A percentile compares a stretch with the other conserved stretches of the same genome.
phyloP scores from a whole-genome alignment of 2,329 filamentous ascomycete genomes.

The Microcyclosporella mali region DNA sequence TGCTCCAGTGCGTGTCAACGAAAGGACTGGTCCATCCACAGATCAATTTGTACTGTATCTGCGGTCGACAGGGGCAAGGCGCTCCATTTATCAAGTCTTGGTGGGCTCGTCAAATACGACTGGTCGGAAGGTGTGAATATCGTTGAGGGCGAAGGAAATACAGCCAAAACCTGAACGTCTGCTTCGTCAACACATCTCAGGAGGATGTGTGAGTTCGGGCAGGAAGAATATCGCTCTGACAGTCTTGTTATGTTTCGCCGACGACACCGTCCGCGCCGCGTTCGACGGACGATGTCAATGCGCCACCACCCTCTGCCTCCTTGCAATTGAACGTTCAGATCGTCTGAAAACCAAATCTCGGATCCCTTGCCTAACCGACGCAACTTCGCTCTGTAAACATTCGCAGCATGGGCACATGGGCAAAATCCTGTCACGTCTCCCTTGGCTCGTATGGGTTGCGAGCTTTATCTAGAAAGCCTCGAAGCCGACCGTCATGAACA shows the following conservation, averaged over 20 bases:
- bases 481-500: conserved; percentile 16
- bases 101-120: conserved; percentile 11
- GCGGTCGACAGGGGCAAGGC: conserved; percentile 19
- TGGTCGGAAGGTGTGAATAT: too few relatives aligned
- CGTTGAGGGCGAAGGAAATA: too few relatives aligned
- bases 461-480: conserved; percentile 15
- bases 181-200: too few relatives aligned
- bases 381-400: conserved; percentile 17
- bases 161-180: too few relatives aligned
- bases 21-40: conserved; percentile 20
- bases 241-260: too few relatives aligned
- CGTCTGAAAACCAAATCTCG: conserved; percentile 17
- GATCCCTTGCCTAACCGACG: conserved; percentile 15
- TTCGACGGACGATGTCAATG: conserved; percentile 16
- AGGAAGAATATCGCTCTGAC: too few relatives aligned
- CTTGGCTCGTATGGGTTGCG: conserved; percentile 13
- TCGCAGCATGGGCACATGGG: conserved; percentile 16
- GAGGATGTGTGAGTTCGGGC: too few relatives aligned
- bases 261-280: conserved; percentile 24
- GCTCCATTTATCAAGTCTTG: conserved; percentile 11
- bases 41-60: conserved; percentile 15
- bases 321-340: conserved; percentile 15
- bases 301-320: conserved; percentile 10
- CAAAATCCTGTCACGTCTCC: conserved; percentile 17
- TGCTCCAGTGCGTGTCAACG: conserved; percentile 16